A percentile compares a stretch with the other conserved stretches of the same genome.
Evolutionary conservation across 768 basidiomycete genomes (phyloP).

Genomic region (Nevesoporus exiguus): DNA sequence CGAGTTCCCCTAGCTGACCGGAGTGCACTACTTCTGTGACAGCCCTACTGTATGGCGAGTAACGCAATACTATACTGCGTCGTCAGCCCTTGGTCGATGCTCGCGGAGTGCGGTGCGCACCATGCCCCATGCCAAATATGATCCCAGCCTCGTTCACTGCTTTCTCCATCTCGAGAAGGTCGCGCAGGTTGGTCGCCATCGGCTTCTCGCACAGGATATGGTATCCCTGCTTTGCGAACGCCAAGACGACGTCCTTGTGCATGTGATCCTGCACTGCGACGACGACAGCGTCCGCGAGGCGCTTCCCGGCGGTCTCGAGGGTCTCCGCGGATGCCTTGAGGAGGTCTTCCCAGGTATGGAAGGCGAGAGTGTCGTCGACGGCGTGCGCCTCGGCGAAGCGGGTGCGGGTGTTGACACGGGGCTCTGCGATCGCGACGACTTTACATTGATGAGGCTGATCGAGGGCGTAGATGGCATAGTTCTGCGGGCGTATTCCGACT

Average conservation of each 20-base stretch:
- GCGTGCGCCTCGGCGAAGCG: constrained; percentile 54
- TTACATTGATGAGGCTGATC: constrained; percentile 60
- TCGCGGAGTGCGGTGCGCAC: constrained; percentile 35
- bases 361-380: constrained; percentile 67
- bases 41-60: constrained; percentile 78
- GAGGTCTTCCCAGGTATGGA: constrained; percentile 69
- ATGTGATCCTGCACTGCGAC: constrained; percentile 78
- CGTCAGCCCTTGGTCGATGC: not conserved
- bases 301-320: constrained; percentile 58
- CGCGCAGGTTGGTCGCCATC: constrained; percentile 73
- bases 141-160: constrained; percentile 65
- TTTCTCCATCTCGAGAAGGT: constrained; percentile 72
- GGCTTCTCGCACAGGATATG: constrained; percentile 93
- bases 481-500: constrained; percentile 37
- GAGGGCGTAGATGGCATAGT: constrained; percentile 63
- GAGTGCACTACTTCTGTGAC: constrained; percentile 69
- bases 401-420: constrained; percentile 60
- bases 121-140: constrained; percentile 87
- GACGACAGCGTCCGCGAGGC: constrained; percentile 79
- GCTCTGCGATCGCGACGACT: constrained; percentile 84
- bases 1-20: constrained; percentile 66
- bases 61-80: constrained; percentile 63
- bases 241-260: constrained; percentile 70
- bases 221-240: constrained; percentile 79
- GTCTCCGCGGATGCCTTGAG: constrained; percentile 64